Percentiles rank a stretch among this genome's conserved stretches.
These are phyloP conservation scores for Apophysomyces trapeziformis DNA, from an alignment of 371 early-diverging fungal species.

Conservation along the genomic window DNA sequence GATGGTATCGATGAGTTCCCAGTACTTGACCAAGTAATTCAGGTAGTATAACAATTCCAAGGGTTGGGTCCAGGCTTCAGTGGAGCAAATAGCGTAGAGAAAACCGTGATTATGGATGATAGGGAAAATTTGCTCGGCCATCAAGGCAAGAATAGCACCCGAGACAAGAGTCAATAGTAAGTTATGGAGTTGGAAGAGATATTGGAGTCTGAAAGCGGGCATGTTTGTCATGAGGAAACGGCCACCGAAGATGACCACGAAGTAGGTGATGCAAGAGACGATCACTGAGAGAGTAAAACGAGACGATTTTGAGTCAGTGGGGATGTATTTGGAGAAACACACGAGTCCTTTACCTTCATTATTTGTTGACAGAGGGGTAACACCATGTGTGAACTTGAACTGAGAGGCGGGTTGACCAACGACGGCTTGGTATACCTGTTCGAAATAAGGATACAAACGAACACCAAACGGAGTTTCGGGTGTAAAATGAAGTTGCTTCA, in stretches of 20 bases:
- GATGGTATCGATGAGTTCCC: constrained; percentile 65
- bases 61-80: constrained; percentile 71
- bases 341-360: constrained; percentile 37
- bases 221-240: constrained; percentile 65
- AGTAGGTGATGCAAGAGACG: constrained; percentile 59
- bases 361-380: constrained; percentile 38
- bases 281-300: constrained; percentile 36
- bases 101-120: constrained; percentile 65
- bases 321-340: no score
- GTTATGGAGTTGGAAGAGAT: constrained; percentile 77
- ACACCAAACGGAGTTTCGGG: constrained; percentile 33
- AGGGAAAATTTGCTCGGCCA: constrained; percentile 73
- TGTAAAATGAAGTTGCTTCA: constrained; percentile 22
- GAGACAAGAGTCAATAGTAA: constrained; percentile 70
- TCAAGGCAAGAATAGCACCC: constrained; percentile 62
- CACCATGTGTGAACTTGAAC: constrained; percentile 28
- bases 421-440: constrained; percentile 7
- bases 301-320: no score
- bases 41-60: constrained; percentile 80
- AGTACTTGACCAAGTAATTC: constrained; percentile 86
- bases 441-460: constrained; percentile 22
- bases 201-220: constrained; percentile 64
- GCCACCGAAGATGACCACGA: constrained; percentile 74
- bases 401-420: constrained; percentile 23
- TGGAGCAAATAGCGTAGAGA: constrained; percentile 69